Evolutionary conservation across 176 grass and related monocot species (phyloP), one percentile per base, ranked within the genome.

Genomic region (Saccharum officinarum): DNA sequence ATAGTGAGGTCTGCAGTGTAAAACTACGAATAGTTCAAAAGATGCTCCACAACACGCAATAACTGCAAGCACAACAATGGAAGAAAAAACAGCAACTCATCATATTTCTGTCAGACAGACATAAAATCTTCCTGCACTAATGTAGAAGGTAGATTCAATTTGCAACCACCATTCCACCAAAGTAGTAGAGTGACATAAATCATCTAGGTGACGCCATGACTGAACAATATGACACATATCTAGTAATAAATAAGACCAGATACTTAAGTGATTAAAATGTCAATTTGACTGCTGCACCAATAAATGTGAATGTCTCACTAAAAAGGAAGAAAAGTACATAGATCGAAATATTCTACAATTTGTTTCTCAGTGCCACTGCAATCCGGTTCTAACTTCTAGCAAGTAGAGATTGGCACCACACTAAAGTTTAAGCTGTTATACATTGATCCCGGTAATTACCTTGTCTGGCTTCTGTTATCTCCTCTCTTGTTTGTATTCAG

Each of bases 1-100:
- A 7, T 18, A 9, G 5, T 38, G 6, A 71, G 50, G 67, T 37
- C 18, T 62, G 62, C 5, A 31, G 12, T 15, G 22, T 47, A 61
- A 26, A 31, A 71, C 23, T 62, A 85, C 31, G 30, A 86, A 47
- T 57, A 45, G 12, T 70, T 85, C 33, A 57, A 64, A 68, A 54
- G 33, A 85, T 55, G n/a, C 34, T 52, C 16, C 16, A 49, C 44
- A 50, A 54, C 28, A 80, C 1, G 2, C 23, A 47, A 45, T 31
- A 50, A 36, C 30, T 49, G 46, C 6, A 67, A 44, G 36, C 44
- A 31, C 2, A 26, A 26, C 8, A 65, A 25, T 66, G 25, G 61
- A 18, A 49, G 28, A 67, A 20, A 81, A 50, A 52, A 3, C 6
- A 67, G 42, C 11, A 37, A 52, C 18, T 22, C 28, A 38, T 52